Percentiles rank a stretch among this genome's conserved stretches.
These are phyloP conservation scores for Primulina eburnea DNA, from an alignment of 257 asterid species.

Conservation along the genomic window DNA sequence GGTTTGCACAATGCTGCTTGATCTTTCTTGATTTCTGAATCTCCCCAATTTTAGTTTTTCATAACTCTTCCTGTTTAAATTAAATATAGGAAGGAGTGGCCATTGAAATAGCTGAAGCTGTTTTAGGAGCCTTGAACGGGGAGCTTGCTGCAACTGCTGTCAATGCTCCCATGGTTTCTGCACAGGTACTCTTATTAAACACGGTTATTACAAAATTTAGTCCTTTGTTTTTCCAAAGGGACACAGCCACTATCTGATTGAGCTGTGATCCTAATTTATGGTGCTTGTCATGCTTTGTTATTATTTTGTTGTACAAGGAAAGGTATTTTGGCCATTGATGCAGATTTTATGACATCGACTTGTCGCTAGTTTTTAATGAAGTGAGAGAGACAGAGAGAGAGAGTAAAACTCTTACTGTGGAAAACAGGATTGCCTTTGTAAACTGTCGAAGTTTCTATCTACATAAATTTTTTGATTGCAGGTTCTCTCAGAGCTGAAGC, in stretches of 20 bases:
- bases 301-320: background rate
- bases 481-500: conserved; percentile 86
- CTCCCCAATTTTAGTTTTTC: conserved; percentile 10
- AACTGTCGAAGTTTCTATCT: background rate
- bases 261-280: background rate
- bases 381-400: background rate
- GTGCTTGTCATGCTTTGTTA: background rate
- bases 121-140: conserved; percentile 90
- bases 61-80: conserved; percentile 19
- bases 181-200: conserved; percentile 52
- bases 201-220: background rate
- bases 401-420: background rate
- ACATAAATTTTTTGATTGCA: conserved; percentile 28
- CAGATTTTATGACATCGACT: background rate
- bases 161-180: conserved; percentile 97
- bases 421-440: background rate
- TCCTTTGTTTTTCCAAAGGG: background rate
- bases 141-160: conserved; percentile 98
- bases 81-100: conserved; percentile 88
- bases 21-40: background rate
- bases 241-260: background rate
- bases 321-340: background rate
- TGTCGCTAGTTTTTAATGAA: background rate
- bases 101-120: conserved; percentile 96
- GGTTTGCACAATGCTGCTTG: conserved; percentile 41